Evolutionary conservation across 148 eudicot genomes (phyloP).

Genomic region (Cornus florida): DNA sequence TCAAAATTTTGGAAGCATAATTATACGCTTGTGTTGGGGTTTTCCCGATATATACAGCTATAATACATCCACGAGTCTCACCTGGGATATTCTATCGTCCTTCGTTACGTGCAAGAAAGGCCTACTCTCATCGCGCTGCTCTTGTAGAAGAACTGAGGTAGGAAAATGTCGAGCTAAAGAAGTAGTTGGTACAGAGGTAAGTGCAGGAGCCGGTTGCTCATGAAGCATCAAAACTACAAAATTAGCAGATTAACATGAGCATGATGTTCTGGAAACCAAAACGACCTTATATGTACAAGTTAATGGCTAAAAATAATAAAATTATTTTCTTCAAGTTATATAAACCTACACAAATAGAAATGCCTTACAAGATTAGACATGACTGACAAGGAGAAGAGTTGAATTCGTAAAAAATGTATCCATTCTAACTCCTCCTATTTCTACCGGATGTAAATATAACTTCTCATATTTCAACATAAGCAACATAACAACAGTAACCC

Average conservation of each 20-base stretch:
- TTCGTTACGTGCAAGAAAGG: slow-evolving; percentile 34
- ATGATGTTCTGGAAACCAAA: neutral
- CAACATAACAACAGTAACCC: neutral
- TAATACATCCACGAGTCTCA: slow-evolving; percentile 21
- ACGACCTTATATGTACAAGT: slow-evolving; percentile 1
- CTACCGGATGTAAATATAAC: neutral
- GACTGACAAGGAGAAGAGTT: neutral
- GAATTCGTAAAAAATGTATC: neutral
- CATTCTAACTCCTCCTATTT: neutral
- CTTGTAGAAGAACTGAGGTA: slow-evolving; percentile 62
- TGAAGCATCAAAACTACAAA: slow-evolving; percentile 59
- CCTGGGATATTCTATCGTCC: slow-evolving; percentile 63
- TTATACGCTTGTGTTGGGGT: neutral
- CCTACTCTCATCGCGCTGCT: slow-evolving; percentile 59
- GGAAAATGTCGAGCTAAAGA: slow-evolving; percentile 56
- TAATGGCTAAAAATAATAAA: slow-evolving; percentile 2
- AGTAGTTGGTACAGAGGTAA: slow-evolving; percentile 37
- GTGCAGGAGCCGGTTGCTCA: slow-evolving; percentile 51
- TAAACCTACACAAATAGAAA: neutral
- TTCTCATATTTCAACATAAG: neutral
- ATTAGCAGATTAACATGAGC: slow-evolving; percentile 4
- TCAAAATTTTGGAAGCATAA: neutral
- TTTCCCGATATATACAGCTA: neutral
- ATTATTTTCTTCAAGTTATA: neutral
- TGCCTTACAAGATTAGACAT: neutral